phyloP scores from a whole-genome alignment of 2,329 filamentous ascomycete genomes.

The Penicillium sp. region DNA sequence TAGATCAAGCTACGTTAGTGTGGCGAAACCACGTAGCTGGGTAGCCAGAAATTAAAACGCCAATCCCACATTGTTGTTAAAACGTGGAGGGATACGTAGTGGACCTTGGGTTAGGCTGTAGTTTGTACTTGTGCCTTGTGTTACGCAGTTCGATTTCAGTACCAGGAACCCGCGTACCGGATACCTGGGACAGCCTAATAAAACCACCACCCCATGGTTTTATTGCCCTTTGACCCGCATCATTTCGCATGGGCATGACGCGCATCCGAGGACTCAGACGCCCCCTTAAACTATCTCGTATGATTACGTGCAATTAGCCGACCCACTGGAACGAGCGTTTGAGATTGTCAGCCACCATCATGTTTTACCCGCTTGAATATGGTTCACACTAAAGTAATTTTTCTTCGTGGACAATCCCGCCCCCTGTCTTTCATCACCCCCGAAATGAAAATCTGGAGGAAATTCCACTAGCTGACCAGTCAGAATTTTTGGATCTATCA shows the following conservation, averaged over 20 bases:
- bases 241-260: conserved; percentile 16
- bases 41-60: conserved; percentile 1
- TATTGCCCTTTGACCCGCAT: conserved; percentile 5
- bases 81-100: background rate
- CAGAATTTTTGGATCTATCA: conserved; percentile 19
- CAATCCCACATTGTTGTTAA: background rate
- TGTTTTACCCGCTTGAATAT: background rate
- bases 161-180: conserved; percentile 14
- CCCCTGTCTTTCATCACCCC: background rate
- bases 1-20: background rate
- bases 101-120: background rate
- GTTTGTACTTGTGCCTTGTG: background rate
- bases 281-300: background rate
- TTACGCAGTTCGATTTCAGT: background rate
- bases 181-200: conserved; percentile 14
- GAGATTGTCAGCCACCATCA: conserved; percentile 16
- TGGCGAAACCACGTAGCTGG: background rate
- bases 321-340: conserved; percentile 14
- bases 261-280: conserved; percentile 15
- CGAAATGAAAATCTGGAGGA: background rate
- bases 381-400: background rate
- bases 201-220: background rate
- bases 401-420: background rate
- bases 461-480: conserved; percentile 10
- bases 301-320: conserved; percentile 7